phyloP scores from a whole-genome alignment of 768 basidiomycete genomes.

The Agrocybe praecox region DNA sequence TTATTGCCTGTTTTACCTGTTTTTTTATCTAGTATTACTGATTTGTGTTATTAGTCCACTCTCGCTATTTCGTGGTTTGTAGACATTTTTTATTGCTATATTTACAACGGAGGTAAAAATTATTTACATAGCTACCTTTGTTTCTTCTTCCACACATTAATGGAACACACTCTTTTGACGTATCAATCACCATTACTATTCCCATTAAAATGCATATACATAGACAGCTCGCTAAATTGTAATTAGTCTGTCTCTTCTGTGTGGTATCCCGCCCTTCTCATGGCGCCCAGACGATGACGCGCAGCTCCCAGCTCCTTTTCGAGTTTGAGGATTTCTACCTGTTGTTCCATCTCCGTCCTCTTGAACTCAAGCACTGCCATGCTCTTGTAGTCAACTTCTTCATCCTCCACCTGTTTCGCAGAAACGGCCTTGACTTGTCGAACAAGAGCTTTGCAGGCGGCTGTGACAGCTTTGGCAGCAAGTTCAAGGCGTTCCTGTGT shows the following conservation, averaged over 20 bases:
- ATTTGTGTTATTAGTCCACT: conserved; percentile 17
- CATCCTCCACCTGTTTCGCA: conserved; percentile 76
- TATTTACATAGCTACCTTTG: conserved; percentile 15
- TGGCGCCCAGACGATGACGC: conserved; percentile 77
- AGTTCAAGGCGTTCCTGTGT: conserved; percentile 95
- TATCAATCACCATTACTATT: conserved; percentile 3
- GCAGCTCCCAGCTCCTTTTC: conserved; percentile 95
- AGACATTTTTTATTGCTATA: conserved; percentile 22
- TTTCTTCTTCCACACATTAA: conserved; percentile 9
- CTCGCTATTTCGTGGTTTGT: conserved; percentile 14
- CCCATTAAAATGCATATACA: conserved; percentile 19
- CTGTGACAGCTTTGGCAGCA: conserved; percentile 96
- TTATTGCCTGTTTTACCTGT: not conserved
- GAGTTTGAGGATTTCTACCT: conserved; percentile 95
- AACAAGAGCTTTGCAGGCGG: conserved; percentile 96
- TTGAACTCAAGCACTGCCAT: conserved; percentile 97
- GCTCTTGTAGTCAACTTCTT: conserved; percentile 86
- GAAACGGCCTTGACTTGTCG: conserved; percentile 95
- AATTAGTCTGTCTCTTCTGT: conserved; percentile 76
- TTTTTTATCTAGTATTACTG: conserved; percentile 8
- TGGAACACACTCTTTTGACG: conserved; percentile 10
- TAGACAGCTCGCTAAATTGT: conserved; percentile 9
- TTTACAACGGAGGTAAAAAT: conserved; percentile 13
- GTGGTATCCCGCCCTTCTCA: conserved; percentile 90
- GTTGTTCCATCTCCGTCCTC: conserved; percentile 97